phyloP scores from a whole-genome alignment of 2,329 filamentous ascomycete genomes.

The Cytospora paraplurivora region DNA sequence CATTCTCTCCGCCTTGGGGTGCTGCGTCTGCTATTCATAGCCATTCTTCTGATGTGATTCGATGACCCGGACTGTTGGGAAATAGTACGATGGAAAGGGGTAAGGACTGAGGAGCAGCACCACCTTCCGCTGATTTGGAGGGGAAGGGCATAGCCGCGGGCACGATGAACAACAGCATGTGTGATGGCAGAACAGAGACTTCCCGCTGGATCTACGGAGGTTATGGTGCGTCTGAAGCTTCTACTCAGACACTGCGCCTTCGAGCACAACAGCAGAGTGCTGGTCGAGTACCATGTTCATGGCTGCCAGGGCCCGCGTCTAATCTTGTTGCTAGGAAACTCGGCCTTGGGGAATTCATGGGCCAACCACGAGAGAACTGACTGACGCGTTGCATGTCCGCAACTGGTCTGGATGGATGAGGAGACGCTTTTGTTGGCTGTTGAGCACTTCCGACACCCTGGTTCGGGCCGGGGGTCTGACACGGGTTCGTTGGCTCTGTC shows the following conservation, averaged over 20 bases:
- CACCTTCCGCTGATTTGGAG: background rate
- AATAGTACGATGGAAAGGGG: background rate
- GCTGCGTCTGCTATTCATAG: background rate
- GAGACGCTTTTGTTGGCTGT: background rate
- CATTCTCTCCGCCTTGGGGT: background rate
- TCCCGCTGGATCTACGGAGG: no score
- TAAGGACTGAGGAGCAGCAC: background rate
- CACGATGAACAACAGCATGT: background rate
- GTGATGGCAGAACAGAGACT: background rate
- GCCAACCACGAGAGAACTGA: background rate
- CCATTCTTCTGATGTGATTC: background rate
- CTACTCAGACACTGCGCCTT: background rate
- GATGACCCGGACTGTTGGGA: background rate
- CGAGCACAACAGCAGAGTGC: constrained; percentile 2
- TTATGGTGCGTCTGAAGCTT: no score
- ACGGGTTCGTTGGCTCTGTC: no score
- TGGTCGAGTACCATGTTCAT: background rate
- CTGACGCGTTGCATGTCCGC: constrained; percentile 5
- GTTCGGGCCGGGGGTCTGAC: background rate
- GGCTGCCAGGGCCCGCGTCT: background rate
- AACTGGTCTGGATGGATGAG: background rate
- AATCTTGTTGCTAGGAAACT: background rate
- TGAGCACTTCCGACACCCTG: background rate
- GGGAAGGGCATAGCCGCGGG: no score
- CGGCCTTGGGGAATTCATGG: background rate